Evolutionary conservation across 345 rosid genomes (phyloP).

Genomic region (Kandelia obovata): DNA sequence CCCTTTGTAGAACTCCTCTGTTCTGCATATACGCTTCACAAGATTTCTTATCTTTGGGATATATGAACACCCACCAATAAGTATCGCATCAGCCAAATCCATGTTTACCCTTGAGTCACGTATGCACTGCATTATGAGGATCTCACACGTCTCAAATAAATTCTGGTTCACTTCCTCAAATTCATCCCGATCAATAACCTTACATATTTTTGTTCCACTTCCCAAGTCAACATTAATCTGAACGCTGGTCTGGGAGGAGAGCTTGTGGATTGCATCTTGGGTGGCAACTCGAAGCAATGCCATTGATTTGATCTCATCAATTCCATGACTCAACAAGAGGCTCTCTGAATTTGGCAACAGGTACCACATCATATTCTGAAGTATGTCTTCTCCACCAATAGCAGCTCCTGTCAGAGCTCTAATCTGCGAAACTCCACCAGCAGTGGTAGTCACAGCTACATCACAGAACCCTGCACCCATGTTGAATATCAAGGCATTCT

Average conservation of each 20-base stretch:
- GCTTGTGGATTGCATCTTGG: slow-evolving; percentile 69
- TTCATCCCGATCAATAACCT: slow-evolving; percentile 48
- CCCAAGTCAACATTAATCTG: slow-evolving; percentile 69
- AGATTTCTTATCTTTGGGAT: slow-evolving; percentile 55
- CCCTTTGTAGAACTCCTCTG: slow-evolving; percentile 48
- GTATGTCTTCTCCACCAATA: slow-evolving; percentile 79
- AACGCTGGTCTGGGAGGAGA: slow-evolving; percentile 41
- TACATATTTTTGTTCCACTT: slow-evolving; percentile 47
- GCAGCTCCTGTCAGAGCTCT: slow-evolving; percentile 68
- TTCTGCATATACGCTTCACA: slow-evolving; percentile 44
- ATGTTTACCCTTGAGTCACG: slow-evolving; percentile 57
- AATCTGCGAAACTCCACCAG: slow-evolving; percentile 93
- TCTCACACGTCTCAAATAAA: slow-evolving; percentile 59
- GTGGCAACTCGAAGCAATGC: slow-evolving; percentile 71
- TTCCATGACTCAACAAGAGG: slow-evolving; percentile 38
- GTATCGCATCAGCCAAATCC: slow-evolving; percentile 61
- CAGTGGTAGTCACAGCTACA: slow-evolving; percentile 75
- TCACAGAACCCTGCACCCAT: slow-evolving; percentile 91
- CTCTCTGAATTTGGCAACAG: slow-evolving; percentile 46
- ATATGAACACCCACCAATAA: slow-evolving; percentile 83
- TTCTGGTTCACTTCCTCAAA: slow-evolving; percentile 64
- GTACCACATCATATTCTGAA: slow-evolving; percentile 64
- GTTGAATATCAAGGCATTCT: slow-evolving; percentile 75
- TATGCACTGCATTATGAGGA: slow-evolving; percentile 58
- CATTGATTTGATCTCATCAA: slow-evolving; percentile 40